Conservation (phyloP, 192 early-diverging fungal species). For the Chytriomyces hyalinus region DNA sequence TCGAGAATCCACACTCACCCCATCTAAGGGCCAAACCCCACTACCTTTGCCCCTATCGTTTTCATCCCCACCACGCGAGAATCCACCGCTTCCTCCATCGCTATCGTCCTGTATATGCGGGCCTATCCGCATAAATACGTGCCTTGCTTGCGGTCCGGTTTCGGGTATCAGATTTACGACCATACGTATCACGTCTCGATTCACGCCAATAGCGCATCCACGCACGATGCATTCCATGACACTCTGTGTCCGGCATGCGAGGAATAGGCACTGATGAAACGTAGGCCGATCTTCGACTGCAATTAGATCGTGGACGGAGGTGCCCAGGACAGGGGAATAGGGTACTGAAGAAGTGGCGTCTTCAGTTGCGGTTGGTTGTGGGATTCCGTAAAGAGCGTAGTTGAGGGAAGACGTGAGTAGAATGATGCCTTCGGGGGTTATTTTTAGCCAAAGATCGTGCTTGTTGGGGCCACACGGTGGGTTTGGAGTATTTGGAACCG, state of each 20-base stretch:
- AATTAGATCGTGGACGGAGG: slow-evolving; percentile 16
- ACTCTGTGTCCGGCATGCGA: slow-evolving; percentile 15
- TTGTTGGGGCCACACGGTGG: slow-evolving; percentile 24
- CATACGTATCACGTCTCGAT: neutral
- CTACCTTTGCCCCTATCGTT: neutral
- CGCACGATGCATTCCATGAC: slow-evolving; percentile 14
- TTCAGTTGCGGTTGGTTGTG: slow-evolving; percentile 3
- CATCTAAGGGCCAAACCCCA: too few relatives aligned
- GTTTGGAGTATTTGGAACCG: slow-evolving; percentile 6
- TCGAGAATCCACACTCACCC: neutral
- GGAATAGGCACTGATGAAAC: slow-evolving; percentile 17
- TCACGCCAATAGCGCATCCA: neutral
- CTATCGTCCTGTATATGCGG: neutral
- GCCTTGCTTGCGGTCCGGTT: slow-evolving; percentile 1
- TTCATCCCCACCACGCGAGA: neutral
- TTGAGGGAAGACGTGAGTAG: slow-evolving; percentile 39
- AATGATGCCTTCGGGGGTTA: slow-evolving; percentile 64
- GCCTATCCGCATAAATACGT: slow-evolving; percentile 30
- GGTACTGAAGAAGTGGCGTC: neutral
- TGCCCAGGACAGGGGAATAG: slow-evolving; percentile 2
- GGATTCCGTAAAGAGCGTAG: slow-evolving; percentile 31
- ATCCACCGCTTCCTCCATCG: neutral
- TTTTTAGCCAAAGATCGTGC: slow-evolving; percentile 67
- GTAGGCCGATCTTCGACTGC: slow-evolving; percentile 13
- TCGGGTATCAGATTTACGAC: slow-evolving; percentile 19